phyloP scores from a whole-genome alignment of 495 filamentous ascomycete species.

The Paragyromitra xinjiangensis region DNA sequence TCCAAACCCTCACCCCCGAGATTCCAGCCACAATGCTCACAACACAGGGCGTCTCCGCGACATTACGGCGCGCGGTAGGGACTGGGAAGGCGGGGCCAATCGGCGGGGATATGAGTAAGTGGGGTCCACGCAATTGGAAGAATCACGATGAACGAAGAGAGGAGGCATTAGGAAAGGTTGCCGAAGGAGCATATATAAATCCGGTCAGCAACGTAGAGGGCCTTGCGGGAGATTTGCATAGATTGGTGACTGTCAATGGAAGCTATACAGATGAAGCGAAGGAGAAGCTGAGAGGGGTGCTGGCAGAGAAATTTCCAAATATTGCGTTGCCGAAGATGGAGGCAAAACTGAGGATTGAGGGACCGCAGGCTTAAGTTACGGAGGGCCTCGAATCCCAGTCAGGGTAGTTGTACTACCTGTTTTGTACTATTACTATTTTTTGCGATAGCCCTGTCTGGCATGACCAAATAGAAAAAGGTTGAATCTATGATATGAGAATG shows the following conservation, averaged over 20 bases:
- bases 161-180: slow-evolving; percentile 16
- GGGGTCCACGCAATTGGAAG: slow-evolving; percentile 28
- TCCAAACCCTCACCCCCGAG: slow-evolving; percentile 1
- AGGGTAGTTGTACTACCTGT: not conserved
- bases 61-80: slow-evolving; percentile 3
- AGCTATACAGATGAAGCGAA: slow-evolving; percentile 37
- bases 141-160: slow-evolving; percentile 30
- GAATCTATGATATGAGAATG: not conserved
- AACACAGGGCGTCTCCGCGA: slow-evolving; percentile 24
- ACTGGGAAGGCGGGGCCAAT: slow-evolving; percentile 4
- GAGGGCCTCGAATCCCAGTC: not conserved
- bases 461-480: no score
- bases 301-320: not conserved
- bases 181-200: slow-evolving; percentile 22
- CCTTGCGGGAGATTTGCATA: slow-evolving; percentile 21
- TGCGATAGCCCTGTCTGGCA: not conserved
- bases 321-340: not conserved
- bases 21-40: slow-evolving; percentile 39
- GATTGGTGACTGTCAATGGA: slow-evolving; percentile 39
- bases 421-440: not conserved
- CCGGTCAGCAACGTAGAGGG: not conserved
- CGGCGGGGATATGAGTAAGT: slow-evolving; percentile 24
- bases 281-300: slow-evolving; percentile 14
- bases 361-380: not conserved
- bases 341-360: not conserved